Conservation (phyloP, 805 yeast genomes). For the Starmerella bombi region DNA sequence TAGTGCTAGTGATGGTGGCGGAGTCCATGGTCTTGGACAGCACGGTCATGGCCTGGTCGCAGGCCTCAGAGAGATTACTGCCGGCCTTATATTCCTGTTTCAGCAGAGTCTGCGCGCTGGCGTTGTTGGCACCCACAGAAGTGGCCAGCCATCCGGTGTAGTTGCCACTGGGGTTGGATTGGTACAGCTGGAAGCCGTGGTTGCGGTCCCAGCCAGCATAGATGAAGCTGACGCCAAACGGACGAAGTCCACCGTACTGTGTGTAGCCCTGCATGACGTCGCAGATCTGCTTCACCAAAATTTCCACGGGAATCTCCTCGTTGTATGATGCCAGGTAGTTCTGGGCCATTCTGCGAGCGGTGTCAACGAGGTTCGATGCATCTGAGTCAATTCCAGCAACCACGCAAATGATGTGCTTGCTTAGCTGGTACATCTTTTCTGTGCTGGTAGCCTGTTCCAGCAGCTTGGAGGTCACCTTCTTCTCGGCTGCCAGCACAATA, state of each 20-base stretch:
- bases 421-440: conserved; percentile 78
- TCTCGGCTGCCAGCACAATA: conserved; percentile 91
- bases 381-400: conserved; percentile 98
- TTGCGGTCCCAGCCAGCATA: conserved; percentile 92
- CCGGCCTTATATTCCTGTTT: conserved; percentile 92
- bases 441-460: conserved; percentile 88
- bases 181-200: conserved; percentile 80
- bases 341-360: conserved; percentile 78
- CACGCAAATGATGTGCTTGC: conserved; percentile 62
- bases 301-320: conserved; percentile 89
- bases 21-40: conserved; percentile 89
- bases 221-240: conserved; percentile 92
- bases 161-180: conserved; percentile 95
- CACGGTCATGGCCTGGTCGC: conserved; percentile 79
- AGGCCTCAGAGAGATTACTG: conserved; percentile 51
- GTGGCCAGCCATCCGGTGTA: conserved; percentile 98
- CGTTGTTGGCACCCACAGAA: conserved; percentile 87
- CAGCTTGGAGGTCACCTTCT: conserved; percentile 83
- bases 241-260: conserved; percentile 96
- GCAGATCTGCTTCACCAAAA: conserved; percentile 75
- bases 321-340: conserved; percentile 71
- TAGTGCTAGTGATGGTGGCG: conserved; percentile 71
- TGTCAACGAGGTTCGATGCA: conserved; percentile 78
- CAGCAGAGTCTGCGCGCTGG: conserved; percentile 89
- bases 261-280: conserved; percentile 96